Conservation (phyloP, 192 early-diverging fungal species). For the Entomortierella beljakovae region DNA sequence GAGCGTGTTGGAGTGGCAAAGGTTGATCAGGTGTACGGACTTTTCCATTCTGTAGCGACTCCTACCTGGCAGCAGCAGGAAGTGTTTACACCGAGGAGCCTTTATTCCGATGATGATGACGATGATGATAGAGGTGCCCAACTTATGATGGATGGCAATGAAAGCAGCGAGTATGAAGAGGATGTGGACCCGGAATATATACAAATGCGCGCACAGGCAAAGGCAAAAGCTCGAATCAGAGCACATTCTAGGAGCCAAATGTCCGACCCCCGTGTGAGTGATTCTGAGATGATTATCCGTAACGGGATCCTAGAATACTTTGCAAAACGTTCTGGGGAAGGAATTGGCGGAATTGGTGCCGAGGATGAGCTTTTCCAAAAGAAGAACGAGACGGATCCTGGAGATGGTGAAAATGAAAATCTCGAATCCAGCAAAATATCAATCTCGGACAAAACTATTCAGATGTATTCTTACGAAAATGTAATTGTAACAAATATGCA, state of each 20-base stretch:
- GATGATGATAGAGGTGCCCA: not conserved
- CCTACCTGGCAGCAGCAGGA: constrained; percentile 45
- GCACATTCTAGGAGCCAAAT: not conserved
- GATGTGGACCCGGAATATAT: constrained; percentile 35
- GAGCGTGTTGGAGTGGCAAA: constrained; percentile 50
- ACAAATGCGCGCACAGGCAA: constrained; percentile 19
- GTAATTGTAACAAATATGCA: constrained; percentile 25
- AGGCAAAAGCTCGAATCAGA: constrained; percentile 5
- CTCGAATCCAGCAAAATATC: not conserved
- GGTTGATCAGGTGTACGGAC: constrained; percentile 45
- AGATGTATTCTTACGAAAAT: constrained; percentile 34
- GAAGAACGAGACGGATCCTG: not conserved
- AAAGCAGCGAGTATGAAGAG: constrained; percentile 30
- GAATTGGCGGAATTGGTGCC: constrained; percentile 37
- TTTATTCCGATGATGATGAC: constrained; percentile 1
- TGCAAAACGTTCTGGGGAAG: constrained; percentile 33
- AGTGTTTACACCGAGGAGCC: constrained; percentile 6
- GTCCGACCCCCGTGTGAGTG: constrained; percentile 6
- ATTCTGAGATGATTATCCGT: constrained; percentile 32
- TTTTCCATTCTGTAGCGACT: constrained; percentile 39
- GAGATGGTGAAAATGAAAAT: not conserved
- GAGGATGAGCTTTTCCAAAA: constrained; percentile 22
- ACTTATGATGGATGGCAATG: not conserved
- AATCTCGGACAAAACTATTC: constrained; percentile 26
- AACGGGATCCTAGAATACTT: constrained; percentile 44